Evolutionary conservation across 371 early-diverging fungal species (phyloP).

Genomic region (Mucor velutinosus): DNA sequence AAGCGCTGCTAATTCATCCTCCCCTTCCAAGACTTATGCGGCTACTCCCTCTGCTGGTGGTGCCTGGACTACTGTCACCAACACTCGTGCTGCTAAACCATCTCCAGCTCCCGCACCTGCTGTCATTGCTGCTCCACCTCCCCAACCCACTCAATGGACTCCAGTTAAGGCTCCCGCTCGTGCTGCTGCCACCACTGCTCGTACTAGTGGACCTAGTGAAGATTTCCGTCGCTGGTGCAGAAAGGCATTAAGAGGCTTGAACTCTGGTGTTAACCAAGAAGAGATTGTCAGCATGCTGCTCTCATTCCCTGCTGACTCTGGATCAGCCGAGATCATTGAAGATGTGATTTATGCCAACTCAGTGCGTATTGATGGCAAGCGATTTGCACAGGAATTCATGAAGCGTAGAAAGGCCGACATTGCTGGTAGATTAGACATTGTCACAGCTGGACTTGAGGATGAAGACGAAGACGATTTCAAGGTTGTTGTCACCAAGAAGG

Average conservation of each 20-base stretch:
- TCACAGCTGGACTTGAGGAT: constrained; percentile 23
- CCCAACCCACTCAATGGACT: constrained; percentile 36
- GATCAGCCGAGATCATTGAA: constrained; percentile 76
- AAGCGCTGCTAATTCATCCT: constrained; percentile 14
- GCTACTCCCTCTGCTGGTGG: constrained; percentile 11
- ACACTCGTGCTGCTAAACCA: constrained; percentile 35
- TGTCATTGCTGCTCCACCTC: constrained; percentile 17
- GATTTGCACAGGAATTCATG: constrained; percentile 82
- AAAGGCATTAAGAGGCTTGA: constrained; percentile 66
- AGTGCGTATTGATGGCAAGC: constrained; percentile 71
- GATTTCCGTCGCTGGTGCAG: constrained; percentile 81
- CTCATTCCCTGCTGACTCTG: constrained; percentile 75
- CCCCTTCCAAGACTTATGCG: constrained; percentile 24
- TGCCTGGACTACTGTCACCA: constrained; percentile 54
- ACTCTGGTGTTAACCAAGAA: constrained; percentile 67
- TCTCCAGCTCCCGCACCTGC: constrained; percentile 16
- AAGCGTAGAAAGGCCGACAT: constrained; percentile 76
- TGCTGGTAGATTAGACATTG: constrained; percentile 53
- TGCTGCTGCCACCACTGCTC: constrained; percentile 19
- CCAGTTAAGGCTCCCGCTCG: constrained; percentile 24
- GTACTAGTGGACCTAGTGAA: constrained; percentile 57
- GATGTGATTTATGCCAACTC: constrained; percentile 82
- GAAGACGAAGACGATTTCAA: constrained; percentile 30
- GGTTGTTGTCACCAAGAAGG: constrained; percentile 28
- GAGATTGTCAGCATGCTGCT: constrained; percentile 80